Conservation (phyloP, 2,329 filamentous ascomycete genomes). For the Dactylonectria macrodidyma region DNA sequence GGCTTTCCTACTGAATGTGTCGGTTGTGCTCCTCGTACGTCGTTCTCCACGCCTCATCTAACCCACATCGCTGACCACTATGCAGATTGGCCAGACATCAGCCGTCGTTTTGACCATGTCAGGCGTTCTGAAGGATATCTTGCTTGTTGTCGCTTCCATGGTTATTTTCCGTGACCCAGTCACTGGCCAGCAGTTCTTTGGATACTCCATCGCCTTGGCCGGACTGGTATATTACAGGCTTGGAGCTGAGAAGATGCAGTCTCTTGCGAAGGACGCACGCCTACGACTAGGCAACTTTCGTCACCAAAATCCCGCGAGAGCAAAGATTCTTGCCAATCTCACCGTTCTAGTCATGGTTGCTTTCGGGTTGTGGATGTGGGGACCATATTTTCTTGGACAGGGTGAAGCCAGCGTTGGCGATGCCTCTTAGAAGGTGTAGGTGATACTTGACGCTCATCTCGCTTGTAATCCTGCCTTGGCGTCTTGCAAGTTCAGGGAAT, state of each 20-base stretch:
- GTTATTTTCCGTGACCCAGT: conserved; percentile 28
- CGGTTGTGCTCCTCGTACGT: conserved; percentile 27
- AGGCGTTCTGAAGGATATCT: conserved; percentile 27
- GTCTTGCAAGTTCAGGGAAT: no score
- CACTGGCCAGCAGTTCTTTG: conserved; percentile 27
- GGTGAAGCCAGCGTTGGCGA: neutral
- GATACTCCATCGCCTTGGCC: conserved; percentile 25
- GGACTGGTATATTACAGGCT: conserved; percentile 27
- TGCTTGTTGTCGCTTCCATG: conserved; percentile 30
- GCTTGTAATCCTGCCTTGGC: no score
- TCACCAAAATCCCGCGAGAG: conserved; percentile 20
- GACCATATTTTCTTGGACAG: neutral
- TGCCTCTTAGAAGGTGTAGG: neutral
- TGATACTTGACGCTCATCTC: neutral
- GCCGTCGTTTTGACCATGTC: conserved; percentile 30
- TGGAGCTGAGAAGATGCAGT: conserved; percentile 21
- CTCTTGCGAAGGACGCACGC: conserved; percentile 13
- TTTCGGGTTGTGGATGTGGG: conserved; percentile 19
- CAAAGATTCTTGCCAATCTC: conserved; percentile 5
- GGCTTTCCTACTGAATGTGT: conserved; percentile 30
- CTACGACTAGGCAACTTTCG: conserved; percentile 24
- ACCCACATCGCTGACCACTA: neutral
- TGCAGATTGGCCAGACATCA: conserved; percentile 27
- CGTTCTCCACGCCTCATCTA: no score
- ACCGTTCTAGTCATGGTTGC: neutral